Conservation (phyloP, 108 stramenopile genomes). For the Halocafeteria seosinensis region DNA sequence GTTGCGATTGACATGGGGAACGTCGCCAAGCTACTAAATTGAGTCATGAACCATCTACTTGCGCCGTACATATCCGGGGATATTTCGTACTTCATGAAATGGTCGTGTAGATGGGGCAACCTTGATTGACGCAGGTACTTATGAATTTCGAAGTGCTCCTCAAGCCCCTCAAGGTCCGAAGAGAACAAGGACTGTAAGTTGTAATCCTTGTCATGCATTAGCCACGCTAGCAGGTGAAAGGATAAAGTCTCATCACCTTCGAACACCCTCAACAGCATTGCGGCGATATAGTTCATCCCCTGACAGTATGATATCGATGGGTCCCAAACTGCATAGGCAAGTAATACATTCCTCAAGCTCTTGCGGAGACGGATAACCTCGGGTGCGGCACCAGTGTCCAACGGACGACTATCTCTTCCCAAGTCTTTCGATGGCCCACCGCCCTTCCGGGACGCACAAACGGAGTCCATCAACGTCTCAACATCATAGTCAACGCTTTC, state of each 20-base stretch:
- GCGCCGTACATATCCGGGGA: background rate
- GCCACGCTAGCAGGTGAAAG: background rate
- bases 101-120: background rate
- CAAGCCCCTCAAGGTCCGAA: background rate
- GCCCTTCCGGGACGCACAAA: no score
- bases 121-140: background rate
- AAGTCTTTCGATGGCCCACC: no score
- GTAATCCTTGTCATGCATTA: background rate
- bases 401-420: no score
- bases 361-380: no score
- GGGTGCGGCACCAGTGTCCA: no score
- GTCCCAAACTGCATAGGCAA: slow-evolving; percentile 40
- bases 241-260: background rate
- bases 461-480: no score
- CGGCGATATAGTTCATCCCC: slow-evolving; percentile 82
- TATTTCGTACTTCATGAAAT: background rate
- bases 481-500: no score
- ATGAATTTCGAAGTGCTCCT: background rate
- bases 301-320: slow-evolving; percentile 77
- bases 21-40: background rate
- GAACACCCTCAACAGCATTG: slow-evolving; percentile 46
- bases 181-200: background rate
- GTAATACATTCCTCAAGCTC: slow-evolving; percentile 4
- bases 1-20: background rate
- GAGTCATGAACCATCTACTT: background rate